phyloP scores from a whole-genome alignment of 148 eudicot species.

The Rhododendron vialii region DNA sequence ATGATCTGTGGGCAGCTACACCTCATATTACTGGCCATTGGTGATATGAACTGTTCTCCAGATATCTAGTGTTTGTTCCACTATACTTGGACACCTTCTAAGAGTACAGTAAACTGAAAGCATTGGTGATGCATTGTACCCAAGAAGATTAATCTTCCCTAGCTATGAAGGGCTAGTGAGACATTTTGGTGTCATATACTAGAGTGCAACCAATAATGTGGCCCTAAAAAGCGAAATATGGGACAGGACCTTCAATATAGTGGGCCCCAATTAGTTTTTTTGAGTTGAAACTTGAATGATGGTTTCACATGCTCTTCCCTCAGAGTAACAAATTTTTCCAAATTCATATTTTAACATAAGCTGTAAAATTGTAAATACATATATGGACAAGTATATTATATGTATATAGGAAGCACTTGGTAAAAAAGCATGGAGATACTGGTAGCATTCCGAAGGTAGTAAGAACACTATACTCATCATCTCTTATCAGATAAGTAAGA shows the following conservation, averaged over 20 bases:
- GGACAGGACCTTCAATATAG: not conserved
- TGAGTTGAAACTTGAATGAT: not conserved
- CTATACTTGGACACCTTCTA: not conserved
- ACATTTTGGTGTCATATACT: not conserved
- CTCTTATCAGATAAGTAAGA: not conserved
- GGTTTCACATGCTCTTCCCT: not conserved
- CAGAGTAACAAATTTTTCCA: too few species aligned
- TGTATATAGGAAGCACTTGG: not conserved
- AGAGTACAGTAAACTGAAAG: not conserved
- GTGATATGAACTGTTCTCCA: not conserved
- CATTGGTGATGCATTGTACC: not conserved
- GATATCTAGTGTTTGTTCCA: not conserved
- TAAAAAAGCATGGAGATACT: not conserved
- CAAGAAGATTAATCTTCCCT: not conserved
- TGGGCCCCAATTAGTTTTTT: not conserved
- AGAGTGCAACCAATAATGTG: not conserved
- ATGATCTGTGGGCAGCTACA: not conserved
- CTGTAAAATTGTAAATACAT: too few species aligned
- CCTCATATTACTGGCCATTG: not conserved
- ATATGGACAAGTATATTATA: not conserved
- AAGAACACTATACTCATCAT: not conserved
- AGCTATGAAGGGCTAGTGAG: not conserved
- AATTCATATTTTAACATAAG: too few species aligned
- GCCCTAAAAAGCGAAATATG: not conserved
- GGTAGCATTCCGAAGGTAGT: not conserved